Conservation (phyloP, 1,284 basidiomycete species). For the Singerocomus inundabilis region DNA sequence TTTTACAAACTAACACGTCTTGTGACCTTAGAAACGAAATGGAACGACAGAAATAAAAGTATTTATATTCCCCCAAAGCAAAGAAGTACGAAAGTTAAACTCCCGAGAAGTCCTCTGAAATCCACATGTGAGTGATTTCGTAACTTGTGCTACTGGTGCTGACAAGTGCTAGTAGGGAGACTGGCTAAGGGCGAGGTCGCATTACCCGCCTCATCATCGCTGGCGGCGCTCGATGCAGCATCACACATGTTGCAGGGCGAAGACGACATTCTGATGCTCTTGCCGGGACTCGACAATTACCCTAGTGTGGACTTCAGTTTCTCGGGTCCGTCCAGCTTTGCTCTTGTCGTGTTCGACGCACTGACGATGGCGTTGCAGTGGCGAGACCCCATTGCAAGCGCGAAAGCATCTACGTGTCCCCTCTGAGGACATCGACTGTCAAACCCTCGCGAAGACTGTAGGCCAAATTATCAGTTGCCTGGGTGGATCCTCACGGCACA, state of each 20-base stretch:
- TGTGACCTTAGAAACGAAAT: background rate
- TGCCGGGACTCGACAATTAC: background rate
- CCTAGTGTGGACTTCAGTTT: conserved; percentile 6
- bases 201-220: conserved; percentile 8
- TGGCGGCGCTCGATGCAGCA: conserved; percentile 3
- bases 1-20: background rate
- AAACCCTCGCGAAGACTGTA: conserved; percentile 26
- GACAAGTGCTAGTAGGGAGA: conserved; percentile 4
- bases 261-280: conserved; percentile 4
- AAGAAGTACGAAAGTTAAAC: background rate
- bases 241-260: conserved; percentile 2
- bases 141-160: background rate
- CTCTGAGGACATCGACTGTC: background rate
- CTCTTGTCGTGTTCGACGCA: background rate
- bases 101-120: conserved; percentile 1
- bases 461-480: background rate
- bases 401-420: conserved; percentile 16
- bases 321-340: conserved; percentile 5
- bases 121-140: conserved; percentile 5
- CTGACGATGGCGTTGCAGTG: conserved; percentile 9
- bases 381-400: conserved; percentile 2
- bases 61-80: background rate
- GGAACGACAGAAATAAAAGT: background rate
- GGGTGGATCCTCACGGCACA: background rate
- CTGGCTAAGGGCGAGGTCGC: background rate